Evolutionary conservation across 2,329 filamentous ascomycete genomes (phyloP).

Genomic region (Hyphodiscus sp.): DNA sequence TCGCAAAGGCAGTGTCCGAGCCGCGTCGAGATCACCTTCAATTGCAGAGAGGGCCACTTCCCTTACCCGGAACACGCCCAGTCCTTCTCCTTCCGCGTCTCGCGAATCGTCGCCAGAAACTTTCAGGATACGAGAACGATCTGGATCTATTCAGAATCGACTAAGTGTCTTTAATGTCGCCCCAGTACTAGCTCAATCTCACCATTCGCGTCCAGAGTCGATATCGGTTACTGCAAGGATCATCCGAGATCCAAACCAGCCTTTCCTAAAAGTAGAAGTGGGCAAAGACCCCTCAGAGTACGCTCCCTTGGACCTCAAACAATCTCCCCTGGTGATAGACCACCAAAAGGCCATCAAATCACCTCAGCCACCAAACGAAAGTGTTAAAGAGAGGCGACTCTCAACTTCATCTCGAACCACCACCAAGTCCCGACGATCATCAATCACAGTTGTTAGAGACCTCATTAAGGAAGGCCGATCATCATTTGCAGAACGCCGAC

Average conservation of each 20-base stretch:
- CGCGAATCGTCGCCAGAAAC: slow-evolving; percentile 43
- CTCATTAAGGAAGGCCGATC: slow-evolving; percentile 53
- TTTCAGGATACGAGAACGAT: slow-evolving; percentile 24
- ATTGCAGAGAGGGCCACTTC: slow-evolving; percentile 33
- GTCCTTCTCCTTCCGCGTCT: slow-evolving; percentile 35
- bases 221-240: slow-evolving; percentile 87
- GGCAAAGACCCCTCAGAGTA: slow-evolving; percentile 35
- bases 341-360: slow-evolving; percentile 38
- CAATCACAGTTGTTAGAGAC: slow-evolving; percentile 46
- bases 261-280: slow-evolving; percentile 37
- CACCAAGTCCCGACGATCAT: slow-evolving; percentile 44
- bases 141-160: slow-evolving; percentile 25
- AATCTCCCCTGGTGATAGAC: slow-evolving; percentile 54
- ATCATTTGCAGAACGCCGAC: slow-evolving; percentile 42
- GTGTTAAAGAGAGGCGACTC: slow-evolving; percentile 32
- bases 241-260: slow-evolving; percentile 55
- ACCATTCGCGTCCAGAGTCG: slow-evolving; percentile 58
- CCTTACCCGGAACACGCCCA: slow-evolving; percentile 28
- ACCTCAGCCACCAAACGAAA: slow-evolving; percentile 32
- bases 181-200: slow-evolving; percentile 18
- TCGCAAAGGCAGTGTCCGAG: slow-evolving; percentile 36
- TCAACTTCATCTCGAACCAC: slow-evolving; percentile 22
- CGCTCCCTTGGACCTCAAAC: slow-evolving; percentile 45
- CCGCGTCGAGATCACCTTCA: slow-evolving; percentile 31
- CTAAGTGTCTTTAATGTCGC: slow-evolving; percentile 20